Evolutionary conservation across 2,329 filamentous ascomycete genomes (phyloP), one percentile per base, ranked within the genome.

Genomic region (Thelonectria blattea): DNA sequence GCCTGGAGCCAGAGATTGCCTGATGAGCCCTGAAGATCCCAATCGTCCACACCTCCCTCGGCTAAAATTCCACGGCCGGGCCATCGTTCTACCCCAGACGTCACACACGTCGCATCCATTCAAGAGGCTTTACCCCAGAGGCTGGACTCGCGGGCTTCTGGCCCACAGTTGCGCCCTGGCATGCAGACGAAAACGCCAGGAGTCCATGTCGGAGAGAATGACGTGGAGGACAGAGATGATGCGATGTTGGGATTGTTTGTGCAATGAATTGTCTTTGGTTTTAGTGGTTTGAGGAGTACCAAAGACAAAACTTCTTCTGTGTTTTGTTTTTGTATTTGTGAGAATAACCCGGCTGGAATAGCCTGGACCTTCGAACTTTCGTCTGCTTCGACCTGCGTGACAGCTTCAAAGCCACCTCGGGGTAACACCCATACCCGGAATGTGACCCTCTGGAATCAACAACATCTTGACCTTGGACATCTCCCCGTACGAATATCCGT

Each of bases 11-110:
- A 52, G 59, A 65, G 62, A 65, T 56, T 69, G 62, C 47, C 50
- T 55, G 42, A 48, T 15, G 17, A 62, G 37, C 46, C 22, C 43
- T 54, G 60, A 67, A 64, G 58, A 61, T 65, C 60, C 14, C 39
- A 64, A 65, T 64, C 64, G 58, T 47, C 52, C 39, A 37, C 52
- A 34, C 42, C 48, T 46, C 12, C 43, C 30, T 60, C 58, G 58
- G 58, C 48, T 60, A 60, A 56, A 56, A 39, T 50, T 22, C 47
- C 41, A 46, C 20, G 51, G 39, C 39, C 27, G n/a, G 11, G 46
- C 34, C 41, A 42, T 37, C 17, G 52, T 56, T 58, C 51, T 43
- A 60, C 37, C 47, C 27, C 43, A 52, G 22, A 56, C 52, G 48
- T 56, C 58, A 60, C 45, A 46, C 50, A 41, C 34, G 27, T 17